phyloP scores from a whole-genome alignment of 148 eudicot genomes.

The Dysphania ambrosioides region DNA sequence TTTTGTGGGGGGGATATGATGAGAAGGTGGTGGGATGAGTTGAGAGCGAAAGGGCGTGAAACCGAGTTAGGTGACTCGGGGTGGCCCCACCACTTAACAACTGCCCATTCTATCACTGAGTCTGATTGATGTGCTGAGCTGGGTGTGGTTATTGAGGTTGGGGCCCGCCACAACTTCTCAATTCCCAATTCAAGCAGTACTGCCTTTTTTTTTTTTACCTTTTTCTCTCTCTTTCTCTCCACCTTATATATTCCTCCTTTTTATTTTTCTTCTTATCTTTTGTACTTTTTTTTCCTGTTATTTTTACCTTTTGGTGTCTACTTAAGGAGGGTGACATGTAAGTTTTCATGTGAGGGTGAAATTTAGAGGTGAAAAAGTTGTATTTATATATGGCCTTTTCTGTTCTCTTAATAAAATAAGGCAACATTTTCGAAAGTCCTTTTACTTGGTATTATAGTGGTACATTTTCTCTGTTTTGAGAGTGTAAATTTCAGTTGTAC shows the following conservation, averaged over 20 bases:
- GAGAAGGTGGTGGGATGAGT: neutral
- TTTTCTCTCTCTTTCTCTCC: conserved; percentile 15
- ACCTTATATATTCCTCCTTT: conserved; percentile 5
- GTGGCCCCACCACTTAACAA: conserved; percentile 14
- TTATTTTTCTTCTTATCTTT: neutral
- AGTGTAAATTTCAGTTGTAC: no score
- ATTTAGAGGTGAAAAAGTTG: conserved; percentile 25
- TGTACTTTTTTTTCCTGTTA: neutral
- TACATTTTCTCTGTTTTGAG: no score
- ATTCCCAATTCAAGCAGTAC: conserved; percentile 31
- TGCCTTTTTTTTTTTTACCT: conserved; percentile 7
- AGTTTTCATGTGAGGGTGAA: conserved; percentile 23
- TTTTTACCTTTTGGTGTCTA: neutral
- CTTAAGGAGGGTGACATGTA: conserved; percentile 11
- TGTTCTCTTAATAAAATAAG: conserved; percentile 24
- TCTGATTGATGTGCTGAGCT: conserved; percentile 29
- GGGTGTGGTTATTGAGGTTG: conserved; percentile 28
- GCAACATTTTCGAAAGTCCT: no score
- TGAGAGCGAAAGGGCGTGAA: neutral
- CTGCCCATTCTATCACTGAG: conserved; percentile 12
- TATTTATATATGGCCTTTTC: conserved; percentile 27
- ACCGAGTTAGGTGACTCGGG: conserved; percentile 17
- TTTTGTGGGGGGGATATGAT: no score
- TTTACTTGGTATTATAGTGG: no score
- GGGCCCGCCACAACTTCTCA: conserved; percentile 31